Evolutionary conservation across 2,329 filamentous ascomycete genomes (phyloP).

Genomic region (Colletotrichum higginsianum): DNA sequence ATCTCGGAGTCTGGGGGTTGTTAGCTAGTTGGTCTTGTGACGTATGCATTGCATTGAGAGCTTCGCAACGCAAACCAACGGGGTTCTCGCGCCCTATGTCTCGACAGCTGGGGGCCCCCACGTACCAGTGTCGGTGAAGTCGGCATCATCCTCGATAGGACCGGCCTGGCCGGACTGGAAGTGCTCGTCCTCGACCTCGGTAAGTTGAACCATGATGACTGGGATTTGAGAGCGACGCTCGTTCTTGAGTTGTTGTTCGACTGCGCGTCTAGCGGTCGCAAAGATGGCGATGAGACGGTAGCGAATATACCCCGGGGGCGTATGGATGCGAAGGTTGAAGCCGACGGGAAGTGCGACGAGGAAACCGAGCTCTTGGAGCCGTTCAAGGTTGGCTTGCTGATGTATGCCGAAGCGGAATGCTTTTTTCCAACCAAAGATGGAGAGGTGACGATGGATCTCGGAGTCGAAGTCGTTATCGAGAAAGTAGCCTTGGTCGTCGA

Average conservation of each 20-base stretch:
- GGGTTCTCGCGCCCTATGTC: neutral
- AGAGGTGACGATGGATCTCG: slow-evolving; percentile 25
- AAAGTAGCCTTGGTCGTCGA: slow-evolving; percentile 24
- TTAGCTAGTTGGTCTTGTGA: slow-evolving; percentile 28
- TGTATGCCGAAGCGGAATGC: slow-evolving; percentile 25
- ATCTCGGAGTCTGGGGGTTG: slow-evolving; percentile 79
- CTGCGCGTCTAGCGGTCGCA: slow-evolving; percentile 1
- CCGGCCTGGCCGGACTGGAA: slow-evolving; percentile 81
- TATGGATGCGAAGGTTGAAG: slow-evolving; percentile 27
- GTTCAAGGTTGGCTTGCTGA: slow-evolving; percentile 20
- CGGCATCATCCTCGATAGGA: slow-evolving; percentile 87
- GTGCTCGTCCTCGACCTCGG: slow-evolving; percentile 97
- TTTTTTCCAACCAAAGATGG: slow-evolving; percentile 27
- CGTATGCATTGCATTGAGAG: slow-evolving; percentile 5
- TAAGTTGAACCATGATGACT: slow-evolving; percentile 90
- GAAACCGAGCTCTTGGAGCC: slow-evolving; percentile 29
- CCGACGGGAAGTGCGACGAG: slow-evolving; percentile 23
- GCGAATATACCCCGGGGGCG: slow-evolving; percentile 22
- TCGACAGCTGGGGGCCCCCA: slow-evolving; percentile 32
- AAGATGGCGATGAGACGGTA: slow-evolving; percentile 22
- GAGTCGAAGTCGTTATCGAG: slow-evolving; percentile 23
- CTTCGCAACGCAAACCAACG: slow-evolving; percentile 6
- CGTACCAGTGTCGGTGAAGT: slow-evolving; percentile 94
- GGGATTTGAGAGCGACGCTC: slow-evolving; percentile 17
- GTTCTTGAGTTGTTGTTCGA: neutral